These are phyloP conservation scores for Aspergillus sp. DNA, from an alignment of 2,329 filamentous ascomycete species.

Conservation along the genomic window DNA sequence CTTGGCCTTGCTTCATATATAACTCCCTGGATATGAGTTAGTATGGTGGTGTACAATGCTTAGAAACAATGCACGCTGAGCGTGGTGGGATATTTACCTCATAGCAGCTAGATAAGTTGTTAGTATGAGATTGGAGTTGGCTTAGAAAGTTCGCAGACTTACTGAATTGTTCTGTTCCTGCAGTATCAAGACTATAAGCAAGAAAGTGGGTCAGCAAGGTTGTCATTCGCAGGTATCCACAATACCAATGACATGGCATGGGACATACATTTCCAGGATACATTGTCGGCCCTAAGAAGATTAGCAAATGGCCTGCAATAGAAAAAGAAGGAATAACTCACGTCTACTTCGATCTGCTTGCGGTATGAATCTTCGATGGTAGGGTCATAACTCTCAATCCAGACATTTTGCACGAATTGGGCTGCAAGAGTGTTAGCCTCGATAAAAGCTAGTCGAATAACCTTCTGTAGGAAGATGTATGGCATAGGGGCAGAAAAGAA, in stretches of 20 bases:
- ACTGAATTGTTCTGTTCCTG: conserved; percentile 92
- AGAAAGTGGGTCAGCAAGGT: conserved; percentile 5
- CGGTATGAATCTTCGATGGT: conserved; percentile 86
- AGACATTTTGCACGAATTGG: conserved; percentile 90
- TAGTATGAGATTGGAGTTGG: conserved; percentile 6
- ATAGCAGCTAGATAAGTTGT: conserved; percentile 45
- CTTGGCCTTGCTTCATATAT: conserved; percentile 91
- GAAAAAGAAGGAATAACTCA: conserved; percentile 45
- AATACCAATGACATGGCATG: background rate
- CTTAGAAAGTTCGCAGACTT: conserved; percentile 35
- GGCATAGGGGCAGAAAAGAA: conserved; percentile 2
- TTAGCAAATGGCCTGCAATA: conserved; percentile 13
- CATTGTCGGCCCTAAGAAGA: conserved; percentile 71
- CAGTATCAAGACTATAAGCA: conserved; percentile 68
- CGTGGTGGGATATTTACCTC: conserved; percentile 41
- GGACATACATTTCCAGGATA: conserved; percentile 76
- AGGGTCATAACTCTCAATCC: conserved; percentile 87
- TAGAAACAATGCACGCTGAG: background rate
- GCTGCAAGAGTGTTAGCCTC: conserved; percentile 47
- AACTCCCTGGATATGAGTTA: conserved; percentile 54
- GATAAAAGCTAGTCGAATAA: conserved; percentile 5
- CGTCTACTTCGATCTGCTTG: conserved; percentile 85
- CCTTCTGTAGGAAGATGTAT: conserved; percentile 10
- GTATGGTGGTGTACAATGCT: conserved; percentile 12
- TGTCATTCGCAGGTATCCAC: no score